These are phyloP conservation scores for Allantophomopsis cytisporea DNA, from an alignment of 2,329 filamentous ascomycete species.

Conservation along the genomic window DNA sequence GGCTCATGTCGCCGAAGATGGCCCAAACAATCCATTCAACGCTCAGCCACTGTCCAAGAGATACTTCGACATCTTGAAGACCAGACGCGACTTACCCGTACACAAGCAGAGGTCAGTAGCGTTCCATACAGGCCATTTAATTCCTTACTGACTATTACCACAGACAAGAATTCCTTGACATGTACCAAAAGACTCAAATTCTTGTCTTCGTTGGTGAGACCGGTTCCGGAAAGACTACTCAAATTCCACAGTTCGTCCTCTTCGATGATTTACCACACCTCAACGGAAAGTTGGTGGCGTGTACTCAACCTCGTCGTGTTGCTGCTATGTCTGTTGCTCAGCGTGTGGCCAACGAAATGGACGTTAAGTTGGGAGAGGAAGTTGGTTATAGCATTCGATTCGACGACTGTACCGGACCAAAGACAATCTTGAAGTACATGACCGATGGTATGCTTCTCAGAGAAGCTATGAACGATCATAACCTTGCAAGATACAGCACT, in stretches of 20 bases:
- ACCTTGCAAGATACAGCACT: slow-evolving; percentile 84
- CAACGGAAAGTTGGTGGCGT: slow-evolving; percentile 81
- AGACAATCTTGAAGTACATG: slow-evolving; percentile 98
- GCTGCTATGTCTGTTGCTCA: slow-evolving; percentile 98
- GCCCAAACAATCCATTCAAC: slow-evolving; percentile 76
- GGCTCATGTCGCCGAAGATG: slow-evolving; percentile 64
- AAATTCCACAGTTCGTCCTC: slow-evolving; percentile 96
- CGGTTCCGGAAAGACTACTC: slow-evolving; percentile 97
- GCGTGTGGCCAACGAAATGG: slow-evolving; percentile 94
- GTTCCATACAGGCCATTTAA: background rate
- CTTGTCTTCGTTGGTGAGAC: slow-evolving; percentile 98
- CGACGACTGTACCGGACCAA: slow-evolving; percentile 80
- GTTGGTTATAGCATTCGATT: slow-evolving; percentile 99
- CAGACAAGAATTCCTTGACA: slow-evolving; percentile 80
- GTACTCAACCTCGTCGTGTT: slow-evolving; percentile 94
- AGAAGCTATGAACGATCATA: slow-evolving; percentile 92
- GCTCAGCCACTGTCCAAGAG: slow-evolving; percentile 60
- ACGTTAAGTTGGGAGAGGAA: slow-evolving; percentile 83
- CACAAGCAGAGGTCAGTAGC: slow-evolving; percentile 65
- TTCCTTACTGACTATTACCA: slow-evolving; percentile 6
- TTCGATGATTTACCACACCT: slow-evolving; percentile 90
- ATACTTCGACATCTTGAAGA: slow-evolving; percentile 84
- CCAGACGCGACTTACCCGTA: slow-evolving; percentile 75
- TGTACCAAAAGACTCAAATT: slow-evolving; percentile 91
- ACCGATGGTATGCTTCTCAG: slow-evolving; percentile 96